Percentiles rank a stretch among this genome's conserved stretches.
Conservation (phyloP, 805 yeast genomes). For the Cyberlindnera nakhonratchasimensis region DNA sequence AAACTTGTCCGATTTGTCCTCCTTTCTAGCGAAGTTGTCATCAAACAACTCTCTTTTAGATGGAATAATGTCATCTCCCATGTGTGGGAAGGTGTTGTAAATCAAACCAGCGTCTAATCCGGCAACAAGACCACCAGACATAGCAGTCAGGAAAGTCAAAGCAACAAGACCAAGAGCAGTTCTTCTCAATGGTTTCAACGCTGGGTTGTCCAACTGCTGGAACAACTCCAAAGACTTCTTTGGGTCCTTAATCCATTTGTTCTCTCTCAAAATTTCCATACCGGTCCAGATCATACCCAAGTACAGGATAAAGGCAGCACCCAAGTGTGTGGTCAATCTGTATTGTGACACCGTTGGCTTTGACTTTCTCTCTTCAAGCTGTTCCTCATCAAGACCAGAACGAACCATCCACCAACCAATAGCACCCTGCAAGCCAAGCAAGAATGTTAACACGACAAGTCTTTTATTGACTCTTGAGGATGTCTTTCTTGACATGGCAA, state of each 20-base stretch:
- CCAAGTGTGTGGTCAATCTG: slow-evolving; percentile 88
- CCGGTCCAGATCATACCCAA: slow-evolving; percentile 91
- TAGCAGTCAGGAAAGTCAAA: slow-evolving; percentile 82
- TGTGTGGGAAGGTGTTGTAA: slow-evolving; percentile 92
- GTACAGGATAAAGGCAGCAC: slow-evolving; percentile 86
- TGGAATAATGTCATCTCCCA: slow-evolving; percentile 87
- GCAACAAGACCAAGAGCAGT: slow-evolving; percentile 55
- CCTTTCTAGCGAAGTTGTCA: slow-evolving; percentile 62
- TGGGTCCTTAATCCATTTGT: slow-evolving; percentile 65
- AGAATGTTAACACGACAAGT: slow-evolving; percentile 65
- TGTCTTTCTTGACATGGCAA: slow-evolving; percentile 62
- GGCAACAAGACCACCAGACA: slow-evolving; percentile 98
- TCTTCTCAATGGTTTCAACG: slow-evolving; percentile 53
- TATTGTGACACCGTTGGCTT: slow-evolving; percentile 98
- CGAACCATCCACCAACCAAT: slow-evolving; percentile 99
- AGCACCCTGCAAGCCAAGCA: slow-evolving; percentile 90
- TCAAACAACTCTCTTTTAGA: slow-evolving; percentile 74
- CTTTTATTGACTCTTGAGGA: slow-evolving; percentile 64
- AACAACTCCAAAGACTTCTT: slow-evolving; percentile 50
- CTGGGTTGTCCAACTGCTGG: slow-evolving; percentile 57
- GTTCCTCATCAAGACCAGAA: slow-evolving; percentile 84
- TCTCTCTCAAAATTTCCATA: slow-evolving; percentile 73
- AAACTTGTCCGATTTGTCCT: slow-evolving; percentile 67
- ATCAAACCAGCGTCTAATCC: slow-evolving; percentile 97
- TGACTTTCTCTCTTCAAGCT: slow-evolving; percentile 71